Evolutionary conservation across 2,329 filamentous ascomycete genomes (phyloP).

Genomic region (Fusarium xylarioides): DNA sequence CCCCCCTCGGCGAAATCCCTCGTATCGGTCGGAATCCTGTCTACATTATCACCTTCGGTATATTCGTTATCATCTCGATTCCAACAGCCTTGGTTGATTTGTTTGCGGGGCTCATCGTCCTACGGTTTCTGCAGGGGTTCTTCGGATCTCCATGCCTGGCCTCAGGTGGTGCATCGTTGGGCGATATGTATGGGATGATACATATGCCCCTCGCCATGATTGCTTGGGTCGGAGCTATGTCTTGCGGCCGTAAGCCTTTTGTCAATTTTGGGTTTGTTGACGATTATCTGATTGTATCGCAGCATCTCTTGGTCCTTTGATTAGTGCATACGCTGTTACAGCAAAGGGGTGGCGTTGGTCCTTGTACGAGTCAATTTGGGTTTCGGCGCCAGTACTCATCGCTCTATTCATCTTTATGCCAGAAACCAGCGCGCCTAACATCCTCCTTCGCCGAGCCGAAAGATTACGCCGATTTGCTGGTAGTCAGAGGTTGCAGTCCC

Average conservation of each 20-base stretch:
- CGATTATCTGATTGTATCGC: not conserved
- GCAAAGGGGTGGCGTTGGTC: constrained; percentile 70
- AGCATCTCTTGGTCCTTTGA: constrained; percentile 66
- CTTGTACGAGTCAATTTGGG: constrained; percentile 70
- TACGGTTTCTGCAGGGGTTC: constrained; percentile 72
- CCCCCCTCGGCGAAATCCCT: constrained; percentile 73
- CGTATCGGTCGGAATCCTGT: constrained; percentile 72
- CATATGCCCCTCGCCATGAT: constrained; percentile 53
- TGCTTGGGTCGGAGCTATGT: constrained; percentile 14
- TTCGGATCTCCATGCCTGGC: constrained; percentile 72
- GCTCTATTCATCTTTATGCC: constrained; percentile 69
- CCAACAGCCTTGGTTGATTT: constrained; percentile 70
- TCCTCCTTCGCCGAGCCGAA: constrained; percentile 67
- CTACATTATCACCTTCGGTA: constrained; percentile 72
- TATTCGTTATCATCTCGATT: constrained; percentile 73
- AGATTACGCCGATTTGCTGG: constrained; percentile 65
- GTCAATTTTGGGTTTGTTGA: fast-evolving
- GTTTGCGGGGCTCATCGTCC: constrained; percentile 69
- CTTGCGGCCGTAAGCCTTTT: not conserved
- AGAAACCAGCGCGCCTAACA: constrained; percentile 67
- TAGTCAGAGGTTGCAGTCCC: constrained; percentile 63
- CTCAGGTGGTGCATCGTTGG: constrained; percentile 61
- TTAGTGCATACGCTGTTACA: constrained; percentile 67
- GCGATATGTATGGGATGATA: constrained; percentile 61
- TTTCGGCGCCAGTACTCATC: constrained; percentile 64